phyloP scores from a whole-genome alignment of 1,284 basidiomycete species.

The Apiotrichum sp. region DNA sequence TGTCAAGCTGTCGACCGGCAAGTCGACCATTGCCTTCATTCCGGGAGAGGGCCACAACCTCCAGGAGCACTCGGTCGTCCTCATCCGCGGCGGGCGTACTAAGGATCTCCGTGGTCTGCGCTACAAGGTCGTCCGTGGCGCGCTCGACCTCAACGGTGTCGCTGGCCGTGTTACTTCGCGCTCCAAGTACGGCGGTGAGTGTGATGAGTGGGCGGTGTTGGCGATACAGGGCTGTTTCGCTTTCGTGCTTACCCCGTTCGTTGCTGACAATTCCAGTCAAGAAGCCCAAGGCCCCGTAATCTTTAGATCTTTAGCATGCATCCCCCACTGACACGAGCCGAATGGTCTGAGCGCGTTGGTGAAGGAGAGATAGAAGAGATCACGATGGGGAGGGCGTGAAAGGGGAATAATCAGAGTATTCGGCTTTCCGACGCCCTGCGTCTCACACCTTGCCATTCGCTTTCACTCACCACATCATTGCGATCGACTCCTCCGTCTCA shows the following conservation, averaged over 20 bases:
- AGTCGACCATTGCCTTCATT: conserved; percentile 87
- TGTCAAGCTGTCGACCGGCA: conserved; percentile 86
- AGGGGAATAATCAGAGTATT: too few species aligned
- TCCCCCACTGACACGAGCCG: not conserved
- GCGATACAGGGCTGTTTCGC: not conserved
- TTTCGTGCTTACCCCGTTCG: not conserved
- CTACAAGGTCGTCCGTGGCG: conserved; percentile 92
- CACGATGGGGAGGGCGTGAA: too few species aligned
- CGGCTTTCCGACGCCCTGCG: too few species aligned
- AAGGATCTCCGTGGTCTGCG: conserved; percentile 96
- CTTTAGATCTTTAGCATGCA: not conserved
- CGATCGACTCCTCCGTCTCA: too few species aligned
- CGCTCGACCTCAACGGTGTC: conserved; percentile 85
- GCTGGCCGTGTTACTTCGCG: conserved; percentile 73
- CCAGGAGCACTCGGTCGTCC: conserved; percentile 94
- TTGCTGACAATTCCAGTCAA: conserved; percentile 55
- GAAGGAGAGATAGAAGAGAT: too few species aligned
- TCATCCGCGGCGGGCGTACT: conserved; percentile 87
- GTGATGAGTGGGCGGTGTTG: not conserved
- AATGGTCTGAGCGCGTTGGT: too few species aligned
- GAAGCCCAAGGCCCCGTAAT: conserved; percentile 60
- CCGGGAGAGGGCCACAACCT: conserved; percentile 97
- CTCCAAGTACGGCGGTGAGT: conserved; percentile 89
- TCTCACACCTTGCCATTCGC: too few species aligned
- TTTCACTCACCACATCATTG: too few species aligned